Evolutionary conservation across 2,329 filamentous ascomycete species (phyloP).

Genomic region (Graphilbum fragrans): DNA sequence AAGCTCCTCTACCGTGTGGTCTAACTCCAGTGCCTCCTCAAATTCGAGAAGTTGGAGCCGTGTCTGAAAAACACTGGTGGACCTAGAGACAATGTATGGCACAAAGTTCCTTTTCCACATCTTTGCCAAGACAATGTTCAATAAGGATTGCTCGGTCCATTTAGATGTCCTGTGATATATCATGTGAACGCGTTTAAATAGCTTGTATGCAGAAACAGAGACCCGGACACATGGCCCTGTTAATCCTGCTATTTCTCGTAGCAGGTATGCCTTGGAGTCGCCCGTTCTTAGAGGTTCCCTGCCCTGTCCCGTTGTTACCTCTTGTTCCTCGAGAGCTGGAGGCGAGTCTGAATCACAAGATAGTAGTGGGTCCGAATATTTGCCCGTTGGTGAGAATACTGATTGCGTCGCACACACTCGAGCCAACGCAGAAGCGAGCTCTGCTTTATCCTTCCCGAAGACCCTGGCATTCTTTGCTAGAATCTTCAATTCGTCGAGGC

Average conservation of each 20-base stretch:
- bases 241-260: conserved; percentile 23
- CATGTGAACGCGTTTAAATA: conserved; percentile 89
- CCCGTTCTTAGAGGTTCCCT: background rate
- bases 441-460: conserved; percentile 76
- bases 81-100: conserved; percentile 79
- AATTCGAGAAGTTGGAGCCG: conserved; percentile 71
- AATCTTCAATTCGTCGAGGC: conserved; percentile 76
- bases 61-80: conserved; percentile 76
- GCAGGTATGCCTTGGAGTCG: background rate
- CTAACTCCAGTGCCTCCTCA: conserved; percentile 71
- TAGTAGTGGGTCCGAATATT: no score
- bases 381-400: conserved; percentile 50
- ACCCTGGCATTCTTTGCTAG: conserved; percentile 80
- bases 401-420: conserved; percentile 62
- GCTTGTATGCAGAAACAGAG: conserved; percentile 55
- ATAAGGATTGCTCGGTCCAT: conserved; percentile 95
- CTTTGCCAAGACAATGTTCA: conserved; percentile 85
- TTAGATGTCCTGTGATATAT: conserved; percentile 94
- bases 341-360: no score
- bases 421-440: conserved; percentile 63
- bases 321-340: no score
- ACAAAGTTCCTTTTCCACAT: conserved; percentile 83
- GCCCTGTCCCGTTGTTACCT: background rate
- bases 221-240: conserved; percentile 79
- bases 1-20: conserved; percentile 59